Base-by-base conservation (phyloP, 345 rosid species). In the Euphorbia pulcherrima region DNA sequence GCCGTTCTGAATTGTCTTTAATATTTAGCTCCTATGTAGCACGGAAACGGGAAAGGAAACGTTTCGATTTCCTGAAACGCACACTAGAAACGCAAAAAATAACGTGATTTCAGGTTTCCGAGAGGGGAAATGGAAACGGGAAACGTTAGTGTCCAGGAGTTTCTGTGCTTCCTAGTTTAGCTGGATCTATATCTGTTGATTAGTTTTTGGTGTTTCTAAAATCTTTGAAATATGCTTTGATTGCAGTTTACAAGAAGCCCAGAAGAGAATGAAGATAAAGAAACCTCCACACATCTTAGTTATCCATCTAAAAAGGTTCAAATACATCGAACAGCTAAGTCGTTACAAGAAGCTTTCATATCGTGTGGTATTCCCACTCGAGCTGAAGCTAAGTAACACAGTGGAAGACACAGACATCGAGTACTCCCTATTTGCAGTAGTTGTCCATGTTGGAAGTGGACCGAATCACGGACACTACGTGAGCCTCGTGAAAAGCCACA, bases 241-340 rank as follows among this genome's bases (percentile, higher is more conserved):
- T 21, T 78, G 85, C 92, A 93, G 99, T 79, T 87, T 92, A 84
- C 99, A 94, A 81, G 99, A 94, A 85, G 99, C 97, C 14, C 97
- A 90, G 72, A 94, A 94, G 84, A 83, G 97, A 81, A 94, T 94
- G 97, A 94, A 94, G 88, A 94, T 94, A 77, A 94, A 94, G 89
- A 94, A 90, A 79, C 89, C 97, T 12, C 99, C 97, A 63, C 85
- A 94, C 63, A 86, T 92, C 70, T 72, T 94, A 68, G 97, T 94
- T 27, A 94, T 92, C 70, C 99, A 95, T 71, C 84, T 95, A 20
- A 92, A 95, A 77, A 85, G 99, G 68, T 95, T 95, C 80, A 94
- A 94, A 70, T 94, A 94, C 84, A 88, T 94, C 6, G 99, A 94
- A 75, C 97, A 94, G 83, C 77, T 94, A 41, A 95, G 97, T 2